A percentile compares a stretch with the other conserved stretches of the same genome.
These are phyloP conservation scores for Neltuma alba DNA, from an alignment of 306 rosid species.

Conservation along the genomic window DNA sequence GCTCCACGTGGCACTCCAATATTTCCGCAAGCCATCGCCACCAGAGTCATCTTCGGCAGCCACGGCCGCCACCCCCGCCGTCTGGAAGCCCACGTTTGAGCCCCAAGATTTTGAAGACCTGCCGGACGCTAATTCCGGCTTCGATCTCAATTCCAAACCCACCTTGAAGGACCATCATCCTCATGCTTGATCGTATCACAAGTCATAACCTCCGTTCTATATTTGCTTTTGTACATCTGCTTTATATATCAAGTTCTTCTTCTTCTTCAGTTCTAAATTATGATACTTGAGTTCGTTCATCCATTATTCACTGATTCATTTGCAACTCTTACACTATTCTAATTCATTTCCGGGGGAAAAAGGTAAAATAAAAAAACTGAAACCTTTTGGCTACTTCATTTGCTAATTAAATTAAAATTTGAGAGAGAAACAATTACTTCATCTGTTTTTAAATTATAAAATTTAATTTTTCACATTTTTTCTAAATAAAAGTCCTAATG, in stretches of 20 bases:
- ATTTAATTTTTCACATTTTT: too few relatives aligned
- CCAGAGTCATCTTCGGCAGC: background rate
- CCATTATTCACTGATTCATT: background rate
- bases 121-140: background rate
- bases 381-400: too few relatives aligned
- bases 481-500: too few relatives aligned
- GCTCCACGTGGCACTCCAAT: conserved; percentile 46
- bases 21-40: conserved; percentile 22
- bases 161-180: too few relatives aligned
- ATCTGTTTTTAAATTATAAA: too few relatives aligned
- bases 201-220: too few relatives aligned
- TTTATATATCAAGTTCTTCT: background rate
- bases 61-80: background rate
- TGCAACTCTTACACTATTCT: too few relatives aligned
- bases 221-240: background rate
- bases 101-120: background rate
- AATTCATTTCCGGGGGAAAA: too few relatives aligned
- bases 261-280: background rate
- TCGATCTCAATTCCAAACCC: conserved; percentile 15
- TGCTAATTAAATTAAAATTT: background rate
- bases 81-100: conserved; percentile 16
- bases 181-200: too few relatives aligned
- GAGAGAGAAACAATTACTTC: too few relatives aligned
- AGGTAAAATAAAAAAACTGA: too few relatives aligned
- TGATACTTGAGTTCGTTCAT: background rate